A percentile compares a stretch with the other conserved stretches of the same genome.
These are phyloP conservation scores for Penicillium sp. DNA, from an alignment of 2,329 filamentous ascomycete genomes.

Conservation along the genomic window DNA sequence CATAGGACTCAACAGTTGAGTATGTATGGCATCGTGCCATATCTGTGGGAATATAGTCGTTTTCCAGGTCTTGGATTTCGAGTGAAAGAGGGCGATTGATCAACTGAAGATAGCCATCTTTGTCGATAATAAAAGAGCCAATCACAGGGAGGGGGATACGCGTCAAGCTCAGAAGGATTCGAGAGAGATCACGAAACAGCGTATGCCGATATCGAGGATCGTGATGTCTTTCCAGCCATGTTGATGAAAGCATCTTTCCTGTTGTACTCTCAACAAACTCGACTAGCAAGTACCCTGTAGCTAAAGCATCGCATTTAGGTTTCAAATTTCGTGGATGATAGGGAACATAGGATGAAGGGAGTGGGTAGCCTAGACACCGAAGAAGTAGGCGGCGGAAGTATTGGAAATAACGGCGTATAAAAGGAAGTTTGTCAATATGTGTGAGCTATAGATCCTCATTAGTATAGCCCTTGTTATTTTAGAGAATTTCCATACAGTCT, in stretches of 20 bases:
- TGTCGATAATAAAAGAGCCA: conserved; percentile 6
- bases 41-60: conserved; percentile 23
- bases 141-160: conserved; percentile 3
- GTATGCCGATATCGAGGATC: conserved; percentile 2
- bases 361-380: not conserved
- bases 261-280: conserved; percentile 10
- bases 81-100: conserved; percentile 6
- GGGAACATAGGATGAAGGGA: conserved; percentile 5
- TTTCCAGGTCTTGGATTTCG: conserved; percentile 21
- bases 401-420: conserved; percentile 1
- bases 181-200: conserved; percentile 6
- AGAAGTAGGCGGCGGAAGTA: not conserved
- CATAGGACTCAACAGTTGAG: conserved; percentile 21
- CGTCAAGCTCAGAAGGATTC: conserved; percentile 2
- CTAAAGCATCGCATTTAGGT: not conserved
- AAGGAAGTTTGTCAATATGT: conserved; percentile 1
- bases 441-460: not conserved
- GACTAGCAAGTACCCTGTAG: conserved; percentile 12
- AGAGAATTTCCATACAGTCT: not conserved
- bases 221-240: conserved; percentile 9
- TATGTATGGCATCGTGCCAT: conserved; percentile 25
- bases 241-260: conserved; percentile 15
- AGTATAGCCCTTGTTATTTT: not conserved
- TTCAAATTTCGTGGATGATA: not conserved
- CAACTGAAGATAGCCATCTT: conserved; percentile 4